Base-by-base conservation (phyloP, 345 rosid genomes). In the Syzygium aromaticum region DNA sequence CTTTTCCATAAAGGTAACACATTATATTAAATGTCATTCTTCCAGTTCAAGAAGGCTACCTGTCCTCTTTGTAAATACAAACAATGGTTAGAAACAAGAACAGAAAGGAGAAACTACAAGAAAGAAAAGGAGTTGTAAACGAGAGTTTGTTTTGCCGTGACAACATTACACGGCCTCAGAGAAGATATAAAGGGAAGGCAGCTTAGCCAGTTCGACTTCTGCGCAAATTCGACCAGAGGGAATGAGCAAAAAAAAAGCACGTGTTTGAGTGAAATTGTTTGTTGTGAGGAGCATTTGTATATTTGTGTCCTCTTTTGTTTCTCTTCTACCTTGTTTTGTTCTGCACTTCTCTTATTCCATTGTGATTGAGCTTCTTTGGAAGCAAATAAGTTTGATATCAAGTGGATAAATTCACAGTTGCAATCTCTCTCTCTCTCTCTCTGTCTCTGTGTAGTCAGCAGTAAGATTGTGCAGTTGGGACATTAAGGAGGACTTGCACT, bases 241-340 rank as follows among this genome's bases (percentile, higher is more conserved):
- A 38, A 19, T 19, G 17, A 49, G 25, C 5, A 40, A 10, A n/a
- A 8, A 67, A 67, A 67, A 16, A 27, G 23, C 9, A 40, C 51
- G 49, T 46, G 30, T 78, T 80, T 38, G 67, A 77, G 73, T 86
- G 77, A 43, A 54, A 85, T 52, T 86, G 84, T 77, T 30, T 86
- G 87, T 86, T n/a, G 43, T 86, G 27, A 54, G 77, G 61, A 77
- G 64, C 52, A 86, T 67, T 52, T 77, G 67, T 77, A 86, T 67
- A 40, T 77, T 53, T 22, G 43, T 12, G 33, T 77, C 80, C 54
- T 38, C 53, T 52, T 54, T 86, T 38, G 11, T 46, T 49, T 51
- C 77, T 77, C 63, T 51, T 86, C 56, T 64, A 15, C 40, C 12
- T 46, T 25, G 11, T 56, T 67, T 64, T 38, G 19, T 43, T 86